These are phyloP conservation scores for Ustilaginoidea virens DNA, from an alignment of 2,329 filamentous ascomycete species.

Conservation along the genomic window DNA sequence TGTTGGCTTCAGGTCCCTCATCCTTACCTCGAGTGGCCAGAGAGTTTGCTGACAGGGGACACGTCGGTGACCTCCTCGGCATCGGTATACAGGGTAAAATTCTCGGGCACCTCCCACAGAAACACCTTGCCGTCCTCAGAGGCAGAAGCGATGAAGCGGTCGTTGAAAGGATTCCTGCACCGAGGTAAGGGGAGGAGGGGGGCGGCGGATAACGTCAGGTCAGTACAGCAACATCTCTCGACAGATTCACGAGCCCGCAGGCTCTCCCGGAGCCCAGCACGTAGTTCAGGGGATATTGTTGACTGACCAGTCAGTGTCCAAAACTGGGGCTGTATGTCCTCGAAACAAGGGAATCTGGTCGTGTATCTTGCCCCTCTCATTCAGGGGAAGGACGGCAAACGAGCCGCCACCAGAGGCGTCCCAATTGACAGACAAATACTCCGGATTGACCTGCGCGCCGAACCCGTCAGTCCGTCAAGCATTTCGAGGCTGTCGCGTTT, in stretches of 20 bases:
- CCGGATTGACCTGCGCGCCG: slow-evolving; percentile 62
- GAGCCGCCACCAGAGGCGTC: slow-evolving; percentile 90
- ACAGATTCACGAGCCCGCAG: no score
- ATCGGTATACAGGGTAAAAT: slow-evolving; percentile 73
- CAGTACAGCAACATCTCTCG: no score
- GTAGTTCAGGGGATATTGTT: not conserved
- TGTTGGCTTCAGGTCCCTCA: slow-evolving; percentile 12
- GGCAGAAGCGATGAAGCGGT: slow-evolving; percentile 78
- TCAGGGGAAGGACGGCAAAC: slow-evolving; percentile 86
- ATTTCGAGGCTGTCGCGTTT: no score
- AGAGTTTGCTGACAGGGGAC: slow-evolving; percentile 63
- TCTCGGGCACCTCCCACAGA: slow-evolving; percentile 84
- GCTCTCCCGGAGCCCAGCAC: no score
- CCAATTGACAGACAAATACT: slow-evolving; percentile 97
- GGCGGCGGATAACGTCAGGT: no score
- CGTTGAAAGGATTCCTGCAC: slow-evolving; percentile 84
- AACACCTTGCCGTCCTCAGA: slow-evolving; percentile 97
- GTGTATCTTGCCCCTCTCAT: slow-evolving; percentile 78
- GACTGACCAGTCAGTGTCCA: slow-evolving; percentile 85
- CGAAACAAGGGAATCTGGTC: slow-evolving; percentile 91
- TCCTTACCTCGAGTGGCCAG: slow-evolving; percentile 80
- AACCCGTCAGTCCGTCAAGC: slow-evolving; percentile 6
- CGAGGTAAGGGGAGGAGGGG: slow-evolving; percentile 14
- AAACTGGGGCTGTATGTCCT: slow-evolving; percentile 85
- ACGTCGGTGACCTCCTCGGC: slow-evolving; percentile 74